These are phyloP conservation scores for Cladosporium sp. DNA, from an alignment of 2,329 filamentous ascomycete genomes.

Conservation along the genomic window DNA sequence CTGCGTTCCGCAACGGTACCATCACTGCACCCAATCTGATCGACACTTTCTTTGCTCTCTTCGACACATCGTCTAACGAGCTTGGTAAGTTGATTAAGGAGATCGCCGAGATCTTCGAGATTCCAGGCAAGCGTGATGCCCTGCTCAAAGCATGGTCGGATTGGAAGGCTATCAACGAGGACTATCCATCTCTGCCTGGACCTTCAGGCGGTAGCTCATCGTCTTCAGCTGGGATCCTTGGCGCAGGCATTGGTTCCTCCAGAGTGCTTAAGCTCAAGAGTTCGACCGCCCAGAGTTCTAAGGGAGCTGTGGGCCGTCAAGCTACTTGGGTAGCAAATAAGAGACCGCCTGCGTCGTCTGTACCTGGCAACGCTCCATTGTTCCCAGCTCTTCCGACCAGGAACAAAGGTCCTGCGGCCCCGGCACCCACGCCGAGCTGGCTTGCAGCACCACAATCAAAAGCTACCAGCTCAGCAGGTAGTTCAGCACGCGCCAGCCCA, in stretches of 20 bases:
- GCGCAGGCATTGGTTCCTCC: constrained; percentile 52
- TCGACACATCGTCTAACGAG: constrained; percentile 72
- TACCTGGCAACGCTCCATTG: constrained; percentile 13
- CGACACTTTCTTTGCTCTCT: constrained; percentile 81
- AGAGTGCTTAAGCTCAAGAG: constrained; percentile 66
- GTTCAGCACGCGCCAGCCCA: constrained; percentile 28
- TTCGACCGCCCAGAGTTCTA: constrained; percentile 64
- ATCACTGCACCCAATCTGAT: constrained; percentile 73
- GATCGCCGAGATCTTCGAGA: constrained; percentile 87
- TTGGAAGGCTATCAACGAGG: constrained; percentile 93
- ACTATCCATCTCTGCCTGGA: constrained; percentile 84
- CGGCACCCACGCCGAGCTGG: constrained; percentile 24
- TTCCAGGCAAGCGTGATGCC: constrained; percentile 66
- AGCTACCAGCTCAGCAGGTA: constrained; percentile 25
- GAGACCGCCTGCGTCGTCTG: constrained; percentile 16
- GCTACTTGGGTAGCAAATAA: constrained; percentile 53
- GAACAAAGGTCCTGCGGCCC: constrained; percentile 16
- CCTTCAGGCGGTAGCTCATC: constrained; percentile 63
- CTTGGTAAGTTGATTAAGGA: constrained; percentile 88
- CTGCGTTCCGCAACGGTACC: constrained; percentile 67
- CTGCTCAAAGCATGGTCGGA: constrained; percentile 86
- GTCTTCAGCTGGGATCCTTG: constrained; percentile 41
- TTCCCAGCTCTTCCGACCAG: constrained; percentile 27
- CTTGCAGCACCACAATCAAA: constrained; percentile 21
- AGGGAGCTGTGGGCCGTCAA: constrained; percentile 53